phyloP scores from a whole-genome alignment of 495 filamentous ascomycete genomes.

The Penicillium paradoxum region DNA sequence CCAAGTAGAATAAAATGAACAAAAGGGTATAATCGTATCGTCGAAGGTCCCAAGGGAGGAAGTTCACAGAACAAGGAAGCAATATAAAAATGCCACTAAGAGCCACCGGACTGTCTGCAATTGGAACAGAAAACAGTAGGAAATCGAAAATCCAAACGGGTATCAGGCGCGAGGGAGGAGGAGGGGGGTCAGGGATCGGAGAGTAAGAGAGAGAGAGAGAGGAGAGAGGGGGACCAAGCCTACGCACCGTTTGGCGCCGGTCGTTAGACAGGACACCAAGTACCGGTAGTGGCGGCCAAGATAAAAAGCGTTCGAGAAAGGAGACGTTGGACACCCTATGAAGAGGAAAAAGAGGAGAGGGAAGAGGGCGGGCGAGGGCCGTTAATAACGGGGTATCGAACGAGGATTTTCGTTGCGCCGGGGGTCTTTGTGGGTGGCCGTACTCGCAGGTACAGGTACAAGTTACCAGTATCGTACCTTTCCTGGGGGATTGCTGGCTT shows the following conservation, averaged over 20 bases:
- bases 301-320: constrained; percentile 39
- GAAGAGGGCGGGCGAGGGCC: constrained; percentile 9
- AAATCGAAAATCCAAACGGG: constrained; percentile 22
- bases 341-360: constrained; percentile 13
- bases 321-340: constrained; percentile 29
- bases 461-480: constrained; percentile 2
- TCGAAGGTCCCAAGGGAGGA: constrained; percentile 28
- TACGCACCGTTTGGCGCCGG: constrained; percentile 54
- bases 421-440: constrained; percentile 13
- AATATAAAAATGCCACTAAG: constrained; percentile 27
- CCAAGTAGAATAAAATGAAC: constrained; percentile 27
- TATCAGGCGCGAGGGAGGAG: constrained; percentile 10
- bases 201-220: constrained; percentile 20
- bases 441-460: constrained; percentile 10
- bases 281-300: constrained; percentile 52
- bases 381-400: constrained; percentile 23
- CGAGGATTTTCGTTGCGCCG: constrained; percentile 25
- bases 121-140: constrained; percentile 11
- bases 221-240: constrained; percentile 43
- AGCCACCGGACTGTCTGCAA: neutral
- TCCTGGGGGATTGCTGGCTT: neutral
- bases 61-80: constrained; percentile 37
- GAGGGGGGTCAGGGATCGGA: constrained; percentile 7
- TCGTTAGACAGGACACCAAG: constrained; percentile 54
- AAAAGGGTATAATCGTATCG: constrained; percentile 40